Evolutionary conservation across 768 basidiomycete genomes (phyloP), one percentile per base, ranked within the genome.

Genomic region (Krasilnikovozyma curviuscula): DNA sequence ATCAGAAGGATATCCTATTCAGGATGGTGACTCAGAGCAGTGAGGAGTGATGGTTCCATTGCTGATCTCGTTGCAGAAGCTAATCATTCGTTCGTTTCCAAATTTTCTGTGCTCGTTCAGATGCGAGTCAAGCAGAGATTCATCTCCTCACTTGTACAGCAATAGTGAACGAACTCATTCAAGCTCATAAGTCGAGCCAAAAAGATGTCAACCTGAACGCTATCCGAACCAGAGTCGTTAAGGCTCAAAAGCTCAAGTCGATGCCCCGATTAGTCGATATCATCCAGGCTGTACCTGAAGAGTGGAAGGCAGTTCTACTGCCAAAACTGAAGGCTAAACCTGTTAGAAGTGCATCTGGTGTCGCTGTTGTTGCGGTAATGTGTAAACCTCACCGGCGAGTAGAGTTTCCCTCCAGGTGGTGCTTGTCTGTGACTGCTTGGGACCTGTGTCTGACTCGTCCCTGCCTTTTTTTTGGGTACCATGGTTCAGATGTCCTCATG

Each of bases 281-380:
- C 59, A 86, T 98, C 65, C 84, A 85, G 54, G 93, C 93, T 31
- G 91, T 97, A 42, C 93, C 93, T 16, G 89, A 95, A 63, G 89
- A 93, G 46, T 86, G 89, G 68, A 88, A 88, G 66, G 85, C 85
- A 56, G 80, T 80, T 6, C 65, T 98, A 19, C 64, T 95, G 45
- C 86, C 88, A 2, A 86, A 80, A 63, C 67, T 98, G 51, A 81
- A 77, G 55, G 91, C 93, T 18, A 75, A 93, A 55, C 93, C 93
- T 18, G 86, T 98, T 46, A 70, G 93, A 54, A 97, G 91, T 3
- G 93, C 93, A 7, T 91, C 86, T 65, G 91, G 93, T 50, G 89
- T 97, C 50, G 93, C 91, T 14, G 91, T 97, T 21, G 93, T 98
- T 13, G 93, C 93, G 8, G 91, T 98, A n/a, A 98, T 98, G 93